A percentile compares a stretch with the other conserved stretches of the same genome.
Conservation (phyloP, 805 yeast species). For the Saccharomyces jurei region DNA sequence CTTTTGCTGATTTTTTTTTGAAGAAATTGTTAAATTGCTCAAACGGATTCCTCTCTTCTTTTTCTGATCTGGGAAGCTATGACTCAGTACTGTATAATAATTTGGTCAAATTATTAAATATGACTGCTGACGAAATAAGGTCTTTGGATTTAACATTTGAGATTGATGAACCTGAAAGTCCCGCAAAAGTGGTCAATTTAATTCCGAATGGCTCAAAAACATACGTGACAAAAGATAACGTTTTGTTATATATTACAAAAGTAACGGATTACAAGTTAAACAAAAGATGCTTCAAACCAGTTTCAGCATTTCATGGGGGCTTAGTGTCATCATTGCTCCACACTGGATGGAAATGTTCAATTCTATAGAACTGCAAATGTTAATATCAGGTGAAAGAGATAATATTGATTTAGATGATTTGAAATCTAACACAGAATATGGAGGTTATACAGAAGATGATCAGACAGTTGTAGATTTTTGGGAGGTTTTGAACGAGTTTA, state of each 20-base stretch:
- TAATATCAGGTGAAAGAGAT: slow-evolving; percentile 72
- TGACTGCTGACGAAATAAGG: slow-evolving; percentile 49
- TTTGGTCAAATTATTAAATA: slow-evolving; percentile 50
- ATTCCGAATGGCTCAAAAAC: slow-evolving; percentile 49
- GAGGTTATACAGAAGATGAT: slow-evolving; percentile 51
- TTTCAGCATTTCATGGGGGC: slow-evolving; percentile 56
- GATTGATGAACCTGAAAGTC: slow-evolving; percentile 38
- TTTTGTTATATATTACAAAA: slow-evolving; percentile 65
- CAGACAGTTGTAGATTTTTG: slow-evolving; percentile 61
- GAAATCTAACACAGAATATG: slow-evolving; percentile 50
- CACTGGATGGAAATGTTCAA: slow-evolving; percentile 82
- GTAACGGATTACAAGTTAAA: slow-evolving; percentile 76
- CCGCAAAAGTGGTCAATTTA: slow-evolving; percentile 44
- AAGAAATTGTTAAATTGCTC: slow-evolving; percentile 50
- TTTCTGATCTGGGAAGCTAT: slow-evolving; percentile 68
- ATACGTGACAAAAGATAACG: slow-evolving; percentile 53
- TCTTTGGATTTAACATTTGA: slow-evolving; percentile 57
- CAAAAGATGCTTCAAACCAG: slow-evolving; percentile 49
- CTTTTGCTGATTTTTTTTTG: slow-evolving; percentile 80
- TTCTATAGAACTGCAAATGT: slow-evolving; percentile 70
- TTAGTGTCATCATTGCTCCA: slow-evolving; percentile 57
- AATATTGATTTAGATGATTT: slow-evolving; percentile 69
- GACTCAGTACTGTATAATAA: slow-evolving; percentile 62
- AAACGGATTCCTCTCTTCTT: slow-evolving; percentile 35
- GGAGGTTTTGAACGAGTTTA: slow-evolving; percentile 66